Conservation (phyloP, 2,329 filamentous ascomycete genomes). For the Epichloe hybrida region DNA sequence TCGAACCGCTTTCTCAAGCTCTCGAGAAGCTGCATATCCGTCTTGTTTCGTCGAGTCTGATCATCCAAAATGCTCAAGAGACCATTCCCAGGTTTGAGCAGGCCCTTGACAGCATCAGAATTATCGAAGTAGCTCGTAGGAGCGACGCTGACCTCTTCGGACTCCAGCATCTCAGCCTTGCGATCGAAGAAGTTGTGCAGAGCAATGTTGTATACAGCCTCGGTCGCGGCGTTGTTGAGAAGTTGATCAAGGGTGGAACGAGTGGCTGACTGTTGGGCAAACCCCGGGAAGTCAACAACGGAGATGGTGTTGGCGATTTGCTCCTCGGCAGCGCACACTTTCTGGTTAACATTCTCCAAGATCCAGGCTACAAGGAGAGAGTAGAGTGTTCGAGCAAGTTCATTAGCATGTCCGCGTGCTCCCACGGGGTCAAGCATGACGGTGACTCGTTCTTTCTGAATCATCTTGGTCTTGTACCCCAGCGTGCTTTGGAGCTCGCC, state of each 20-base stretch:
- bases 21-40: conserved; percentile 81
- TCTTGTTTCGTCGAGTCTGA: conserved; percentile 79
- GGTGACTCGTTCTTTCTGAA: conserved; percentile 92
- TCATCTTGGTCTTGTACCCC: conserved; percentile 92
- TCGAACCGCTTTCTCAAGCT: conserved; percentile 87
- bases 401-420: conserved; percentile 82
- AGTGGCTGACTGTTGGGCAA: conserved; percentile 71
- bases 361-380: conserved; percentile 88
- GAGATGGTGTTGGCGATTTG: conserved; percentile 86
- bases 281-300: conserved; percentile 92
- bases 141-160: conserved; percentile 79
- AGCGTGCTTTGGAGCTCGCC: conserved; percentile 76
- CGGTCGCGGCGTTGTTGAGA: conserved; percentile 84
- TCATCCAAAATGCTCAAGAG: conserved; percentile 90
- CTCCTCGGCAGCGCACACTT: conserved; percentile 75
- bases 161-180: conserved; percentile 85
- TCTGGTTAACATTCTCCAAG: conserved; percentile 84
- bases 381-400: conserved; percentile 85
- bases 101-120: conserved; percentile 79
- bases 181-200: conserved; percentile 93
- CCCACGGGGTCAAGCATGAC: conserved; percentile 93
- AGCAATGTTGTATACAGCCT: conserved; percentile 84
- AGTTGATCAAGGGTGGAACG: conserved; percentile 82
- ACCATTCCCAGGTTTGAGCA: conserved; percentile 86
- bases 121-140: conserved; percentile 98